phyloP scores from a whole-genome alignment of 164 flowering plant genomes.

The Umbilicus rupestris region DNA sequence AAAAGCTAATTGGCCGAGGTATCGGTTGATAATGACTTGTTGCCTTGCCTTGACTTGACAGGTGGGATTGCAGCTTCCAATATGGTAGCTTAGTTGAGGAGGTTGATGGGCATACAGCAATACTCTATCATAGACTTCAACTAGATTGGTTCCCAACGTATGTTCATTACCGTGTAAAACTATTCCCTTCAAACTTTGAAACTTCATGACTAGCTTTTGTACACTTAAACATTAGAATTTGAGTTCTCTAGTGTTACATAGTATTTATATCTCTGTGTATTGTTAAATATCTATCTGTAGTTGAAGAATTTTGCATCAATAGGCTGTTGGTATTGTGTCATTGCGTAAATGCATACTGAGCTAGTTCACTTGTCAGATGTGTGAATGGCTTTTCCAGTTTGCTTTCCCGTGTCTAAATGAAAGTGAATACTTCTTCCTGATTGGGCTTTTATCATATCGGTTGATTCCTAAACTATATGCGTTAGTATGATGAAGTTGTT shows the following conservation, averaged over 20 bases:
- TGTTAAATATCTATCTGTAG: too few relatives aligned
- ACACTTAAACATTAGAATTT: too few relatives aligned
- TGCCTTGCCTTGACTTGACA: slow-evolving; percentile 21
- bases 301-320: too few relatives aligned
- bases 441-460: background rate
- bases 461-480: background rate
- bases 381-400: background rate
- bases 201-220: background rate
- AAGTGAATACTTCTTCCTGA: background rate
- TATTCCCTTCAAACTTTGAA: background rate
- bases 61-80: slow-evolving; percentile 99
- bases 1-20: background rate
- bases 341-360: too few relatives aligned
- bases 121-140: slow-evolving; percentile 88
- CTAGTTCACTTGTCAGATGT: too few relatives aligned
- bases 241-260: too few relatives aligned
- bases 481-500: background rate
- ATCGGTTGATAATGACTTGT: background rate
- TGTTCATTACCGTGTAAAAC: slow-evolving; percentile 6
- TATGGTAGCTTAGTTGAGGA: slow-evolving; percentile 98
- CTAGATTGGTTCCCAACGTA: slow-evolving; percentile 98
- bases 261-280: too few relatives aligned
- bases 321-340: too few relatives aligned
- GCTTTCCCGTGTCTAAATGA: background rate
- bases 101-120: slow-evolving; percentile 98